phyloP scores from a whole-genome alignment of 352 stramenopile genomes.

The Globisporangium lucens region DNA sequence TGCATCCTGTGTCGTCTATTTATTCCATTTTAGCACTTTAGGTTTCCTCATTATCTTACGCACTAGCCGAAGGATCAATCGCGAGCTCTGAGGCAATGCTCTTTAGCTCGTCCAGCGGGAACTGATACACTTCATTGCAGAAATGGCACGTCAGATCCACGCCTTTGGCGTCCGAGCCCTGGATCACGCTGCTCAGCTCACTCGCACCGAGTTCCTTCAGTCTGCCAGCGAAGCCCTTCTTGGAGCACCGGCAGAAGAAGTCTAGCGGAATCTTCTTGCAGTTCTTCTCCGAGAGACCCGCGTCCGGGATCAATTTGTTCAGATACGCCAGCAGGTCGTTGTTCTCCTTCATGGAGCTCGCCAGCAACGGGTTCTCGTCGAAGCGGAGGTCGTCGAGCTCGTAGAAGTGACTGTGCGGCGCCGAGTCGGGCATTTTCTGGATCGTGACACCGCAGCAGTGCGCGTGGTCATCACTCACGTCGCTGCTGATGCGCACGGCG shows the following conservation, averaged over 20 bases:
- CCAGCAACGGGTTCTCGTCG: slow-evolving; percentile 43
- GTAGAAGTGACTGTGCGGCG: slow-evolving; percentile 50
- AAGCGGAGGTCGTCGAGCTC: slow-evolving; percentile 67
- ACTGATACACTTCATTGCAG: slow-evolving; percentile 79
- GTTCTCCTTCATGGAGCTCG: slow-evolving; percentile 45
- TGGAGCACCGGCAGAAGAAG: slow-evolving; percentile 84
- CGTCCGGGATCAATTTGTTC: slow-evolving; percentile 73
- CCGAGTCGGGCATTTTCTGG: slow-evolving; percentile 72
- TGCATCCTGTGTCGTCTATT: slow-evolving; percentile 4
- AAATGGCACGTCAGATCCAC: slow-evolving; percentile 83
- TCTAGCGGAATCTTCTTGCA: slow-evolving; percentile 68
- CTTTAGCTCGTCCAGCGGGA: slow-evolving; percentile 49
- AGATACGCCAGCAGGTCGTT: slow-evolving; percentile 65
- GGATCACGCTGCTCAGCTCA: slow-evolving; percentile 48
- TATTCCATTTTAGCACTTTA: neutral
- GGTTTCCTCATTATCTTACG: neutral
- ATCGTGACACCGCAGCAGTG: slow-evolving; percentile 74
- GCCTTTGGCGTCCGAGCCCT: slow-evolving; percentile 45
- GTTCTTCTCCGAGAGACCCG: slow-evolving; percentile 49
- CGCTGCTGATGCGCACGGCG: slow-evolving; percentile 70
- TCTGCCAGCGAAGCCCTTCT: slow-evolving; percentile 53
- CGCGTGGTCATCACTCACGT: slow-evolving; percentile 41
- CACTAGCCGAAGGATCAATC: neutral
- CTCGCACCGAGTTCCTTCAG: slow-evolving; percentile 48
- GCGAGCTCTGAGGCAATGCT: slow-evolving; percentile 16